Evolutionary conservation across 768 basidiomycete species (phyloP), one percentile per base, ranked within the genome.

Genomic region (Mrakia gelida): DNA sequence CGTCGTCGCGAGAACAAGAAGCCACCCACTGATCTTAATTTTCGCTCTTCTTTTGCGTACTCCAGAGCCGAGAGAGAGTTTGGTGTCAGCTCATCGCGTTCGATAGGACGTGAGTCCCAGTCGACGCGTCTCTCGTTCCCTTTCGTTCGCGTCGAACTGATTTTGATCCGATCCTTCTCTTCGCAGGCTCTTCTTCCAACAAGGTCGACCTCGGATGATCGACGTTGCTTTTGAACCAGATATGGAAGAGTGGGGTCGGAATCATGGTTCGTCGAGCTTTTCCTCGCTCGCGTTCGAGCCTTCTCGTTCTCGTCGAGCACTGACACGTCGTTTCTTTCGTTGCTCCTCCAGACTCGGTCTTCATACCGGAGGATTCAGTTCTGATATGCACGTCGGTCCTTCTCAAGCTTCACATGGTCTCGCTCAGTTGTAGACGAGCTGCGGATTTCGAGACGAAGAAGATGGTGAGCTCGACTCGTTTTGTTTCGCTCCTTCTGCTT

Each of bases 161-260:
- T 67, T 11, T n/a, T n/a, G n/a, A n/a, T n/a, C n/a, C n/a, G n/a
- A 10, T 15, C 38, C 6, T 9, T 67, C 2, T 3, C 11, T 38
- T 21, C 18, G 26, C 65, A 67, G 65, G 21, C 67, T 70, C 9
- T 41, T 41, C 34, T 41, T 70, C 34, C 67, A 70, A 70, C 67
- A 70, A 41, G 67, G 67, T n/a, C 67, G 67, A 26, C 67, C 67
- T 34, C 67, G 67, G 38, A 70, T 70, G 67, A 70, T 70, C 34
- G 67, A 70, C 21, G 23, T 38, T n/a, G 16, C 34, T 5, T n/a
- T 41, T 13, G 67, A 70, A 18, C 59, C 59, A n/a, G 59, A 59
- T 18, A 59, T 59, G 59, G 59, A 59, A 8, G 59, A 59, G 8
- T 59, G 59, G 59, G 28, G 59, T n/a, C 26, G n/a, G 28, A 59